phyloP scores from a whole-genome alignment of 305 asterid genomes.

The Fraxinus sp. region DNA sequence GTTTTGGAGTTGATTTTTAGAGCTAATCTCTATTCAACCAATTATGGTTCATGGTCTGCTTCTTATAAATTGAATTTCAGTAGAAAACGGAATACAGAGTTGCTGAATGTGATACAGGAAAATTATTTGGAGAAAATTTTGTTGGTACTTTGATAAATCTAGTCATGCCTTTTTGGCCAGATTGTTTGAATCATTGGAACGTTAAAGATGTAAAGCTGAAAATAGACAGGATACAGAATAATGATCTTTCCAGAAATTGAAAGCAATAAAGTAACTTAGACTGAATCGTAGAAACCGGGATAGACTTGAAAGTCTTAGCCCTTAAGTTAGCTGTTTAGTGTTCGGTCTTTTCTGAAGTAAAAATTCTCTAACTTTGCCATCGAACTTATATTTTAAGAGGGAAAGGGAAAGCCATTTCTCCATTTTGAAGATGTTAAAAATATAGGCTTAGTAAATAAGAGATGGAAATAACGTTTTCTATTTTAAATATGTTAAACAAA shows the following conservation, averaged over 20 bases:
- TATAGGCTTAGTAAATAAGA: not conserved
- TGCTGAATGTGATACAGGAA: constrained; percentile 2
- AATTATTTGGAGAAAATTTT: constrained; percentile 4
- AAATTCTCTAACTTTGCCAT: not conserved
- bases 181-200: not conserved
- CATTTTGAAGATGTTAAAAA: not conserved
- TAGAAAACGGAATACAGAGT: not conserved
- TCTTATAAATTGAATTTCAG: not conserved
- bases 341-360: not conserved
- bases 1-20: not conserved
- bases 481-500: not conserved
- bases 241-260: not conserved
- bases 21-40: constrained; percentile 12
- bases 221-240: not conserved
- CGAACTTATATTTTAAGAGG: not conserved
- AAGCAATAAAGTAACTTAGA: not conserved
- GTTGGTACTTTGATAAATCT: constrained; percentile 9
- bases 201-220: not conserved
- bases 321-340: not conserved
- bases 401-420: not conserved
- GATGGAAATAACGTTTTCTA: not conserved
- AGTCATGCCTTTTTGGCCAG: not conserved
- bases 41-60: constrained; percentile 15
- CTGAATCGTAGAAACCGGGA: not conserved
- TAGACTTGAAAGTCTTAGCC: not conserved